Evolutionary conservation across 2,329 filamentous ascomycete species (phyloP), one percentile per base, ranked within the genome.

Genomic region (Hirsutella thompsonii): DNA sequence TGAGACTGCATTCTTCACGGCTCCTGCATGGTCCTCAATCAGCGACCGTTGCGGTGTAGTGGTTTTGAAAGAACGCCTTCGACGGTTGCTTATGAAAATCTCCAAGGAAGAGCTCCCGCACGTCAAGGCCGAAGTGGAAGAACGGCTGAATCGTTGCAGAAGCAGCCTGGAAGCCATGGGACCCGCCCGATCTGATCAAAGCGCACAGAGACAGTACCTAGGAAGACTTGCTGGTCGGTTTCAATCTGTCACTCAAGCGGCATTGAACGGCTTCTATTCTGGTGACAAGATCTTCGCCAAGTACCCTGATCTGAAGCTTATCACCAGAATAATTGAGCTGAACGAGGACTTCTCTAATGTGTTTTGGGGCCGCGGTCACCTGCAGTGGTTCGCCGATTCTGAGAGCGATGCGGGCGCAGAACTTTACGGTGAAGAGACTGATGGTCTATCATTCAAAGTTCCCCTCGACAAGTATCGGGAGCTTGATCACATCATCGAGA

Each of bases 1-100:
- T 0, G 68, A 70, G 44, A 50, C 41, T 1, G 39, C 26, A 0
- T 68, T 72, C 42, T 70, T 70, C 36, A 16, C 41, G 0, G 13
- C 52, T 0, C 37, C 46, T 0, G 61, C 61, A 0, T 72, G 67
- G 68, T 47, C 46, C 0, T 43, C 3, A 1, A 48, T 62, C 0
- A 33, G 44, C 0, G 55, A 58, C 0, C 52, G 55, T 0, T 40
- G 60, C 0, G 67, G 67, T 0, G 58, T 64, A 1, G 44, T 39
- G 0, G 55, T 61, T 0, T 51, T 72, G 11, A 59, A 56, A 18
- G 11, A 8, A 0, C 57, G 61, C 0, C 51, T 72, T 0, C 52
- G 53, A 0, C 46, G 54, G 0, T 56, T 72, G 0, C 53, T 71
- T 0, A 53, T 58, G 26, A 58, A 67, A 1, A 55, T 68, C 0